A percentile compares a stretch with the other conserved stretches of the same genome.
Conservation (phyloP, 768 basidiomycete genomes). For the Pilatotrama ljubarskyi region DNA sequence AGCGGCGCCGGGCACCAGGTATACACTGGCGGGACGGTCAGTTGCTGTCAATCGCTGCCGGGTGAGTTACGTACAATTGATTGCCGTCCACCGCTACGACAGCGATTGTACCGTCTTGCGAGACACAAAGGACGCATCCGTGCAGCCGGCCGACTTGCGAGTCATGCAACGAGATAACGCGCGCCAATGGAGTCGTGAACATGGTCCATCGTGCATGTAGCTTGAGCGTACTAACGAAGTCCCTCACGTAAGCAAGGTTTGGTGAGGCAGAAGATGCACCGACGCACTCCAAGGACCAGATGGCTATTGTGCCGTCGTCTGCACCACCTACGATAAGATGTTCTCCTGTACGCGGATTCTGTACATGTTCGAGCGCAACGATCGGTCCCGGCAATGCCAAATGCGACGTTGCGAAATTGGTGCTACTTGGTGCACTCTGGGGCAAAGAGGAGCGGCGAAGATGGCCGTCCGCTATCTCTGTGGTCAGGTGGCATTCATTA, state of each 20-base stretch:
- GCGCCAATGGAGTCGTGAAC: constrained; percentile 64
- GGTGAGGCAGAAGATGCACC: background rate
- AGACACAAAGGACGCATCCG: constrained; percentile 71
- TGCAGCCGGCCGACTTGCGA: constrained; percentile 56
- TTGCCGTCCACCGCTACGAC: constrained; percentile 74
- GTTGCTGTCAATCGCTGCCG: background rate
- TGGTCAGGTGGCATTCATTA: background rate
- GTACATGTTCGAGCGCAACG: constrained; percentile 51
- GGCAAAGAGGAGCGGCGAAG: constrained; percentile 31
- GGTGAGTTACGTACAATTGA: constrained; percentile 61
- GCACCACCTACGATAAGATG: constrained; percentile 70
- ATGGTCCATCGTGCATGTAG: constrained; percentile 71
- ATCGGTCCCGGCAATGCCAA: constrained; percentile 49
- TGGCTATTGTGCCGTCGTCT: constrained; percentile 74
- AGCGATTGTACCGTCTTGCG: constrained; percentile 80
- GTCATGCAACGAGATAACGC: constrained; percentile 57
- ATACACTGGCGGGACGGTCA: constrained; percentile 50
- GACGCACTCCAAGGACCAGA: constrained; percentile 70
- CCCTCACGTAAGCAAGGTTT: background rate
- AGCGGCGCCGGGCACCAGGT: constrained; percentile 80
- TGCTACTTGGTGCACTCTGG: constrained; percentile 14
- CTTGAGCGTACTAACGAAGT: constrained; percentile 52
- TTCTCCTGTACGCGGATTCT: constrained; percentile 60
- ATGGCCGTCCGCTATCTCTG: constrained; percentile 31
- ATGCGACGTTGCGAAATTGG: constrained; percentile 42